Conservation (phyloP, 495 filamentous ascomycete species). For the Daldinia grandis region DNA sequence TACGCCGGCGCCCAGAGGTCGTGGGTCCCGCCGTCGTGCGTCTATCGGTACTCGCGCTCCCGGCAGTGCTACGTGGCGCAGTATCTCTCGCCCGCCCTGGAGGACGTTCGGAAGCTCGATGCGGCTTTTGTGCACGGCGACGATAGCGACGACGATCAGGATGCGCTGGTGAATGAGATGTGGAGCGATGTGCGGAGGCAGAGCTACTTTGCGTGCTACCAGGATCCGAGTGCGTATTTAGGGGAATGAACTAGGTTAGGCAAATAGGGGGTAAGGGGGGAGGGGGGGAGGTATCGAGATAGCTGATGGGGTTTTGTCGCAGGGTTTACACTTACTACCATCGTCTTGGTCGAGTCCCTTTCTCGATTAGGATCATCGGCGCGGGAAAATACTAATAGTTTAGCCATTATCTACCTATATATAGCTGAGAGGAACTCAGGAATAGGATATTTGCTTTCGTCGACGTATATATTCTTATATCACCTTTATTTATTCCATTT, state of each 20-base stretch:
- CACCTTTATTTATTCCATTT: neutral
- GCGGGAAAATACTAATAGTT: neutral
- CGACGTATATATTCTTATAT: neutral
- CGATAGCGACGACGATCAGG: constrained; percentile 31
- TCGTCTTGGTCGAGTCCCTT: neutral
- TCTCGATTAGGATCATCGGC: neutral
- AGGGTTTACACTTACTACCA: neutral
- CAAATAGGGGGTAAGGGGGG: neutral
- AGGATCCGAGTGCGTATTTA: neutral
- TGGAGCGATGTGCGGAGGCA: constrained; percentile 10
- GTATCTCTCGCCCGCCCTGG: neutral
- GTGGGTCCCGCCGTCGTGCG: constrained; percentile 15
- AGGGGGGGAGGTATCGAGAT: neutral
- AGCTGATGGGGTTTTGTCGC: neutral
- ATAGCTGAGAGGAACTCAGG: neutral
- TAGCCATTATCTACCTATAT: neutral
- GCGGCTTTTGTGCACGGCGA: constrained; percentile 6
- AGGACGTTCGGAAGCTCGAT: neutral
- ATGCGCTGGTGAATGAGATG: constrained; percentile 24
- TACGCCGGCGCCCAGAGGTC: neutral
- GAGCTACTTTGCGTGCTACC: neutral
- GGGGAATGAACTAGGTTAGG: neutral
- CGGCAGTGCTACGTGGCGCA: neutral
- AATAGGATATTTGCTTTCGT: neutral
- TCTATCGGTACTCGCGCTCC: neutral